phyloP scores from a whole-genome alignment of 1,139 yeast genomes.

The Geotrichum histeridarum region DNA sequence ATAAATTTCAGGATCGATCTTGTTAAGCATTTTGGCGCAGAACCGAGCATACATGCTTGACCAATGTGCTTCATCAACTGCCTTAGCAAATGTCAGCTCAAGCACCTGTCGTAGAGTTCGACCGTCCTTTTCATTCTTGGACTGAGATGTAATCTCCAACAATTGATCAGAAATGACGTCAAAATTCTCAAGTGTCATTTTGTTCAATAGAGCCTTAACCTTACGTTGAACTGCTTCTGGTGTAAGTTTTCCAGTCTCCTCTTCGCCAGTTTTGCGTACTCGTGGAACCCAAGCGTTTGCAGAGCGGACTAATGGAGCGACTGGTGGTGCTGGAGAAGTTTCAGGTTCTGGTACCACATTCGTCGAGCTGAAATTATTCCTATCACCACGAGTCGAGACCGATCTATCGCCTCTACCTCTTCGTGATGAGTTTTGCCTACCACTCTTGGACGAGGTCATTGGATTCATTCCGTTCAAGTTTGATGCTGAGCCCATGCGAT shows the following conservation, averaged over 20 bases:
- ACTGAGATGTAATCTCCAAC: conserved; percentile 72
- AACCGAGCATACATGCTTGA: conserved; percentile 93
- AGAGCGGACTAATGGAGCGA: conserved; percentile 50
- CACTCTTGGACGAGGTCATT: conserved; percentile 28
- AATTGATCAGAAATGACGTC: conserved; percentile 75
- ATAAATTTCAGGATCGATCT: conserved; percentile 60
- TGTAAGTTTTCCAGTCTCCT: conserved; percentile 46
- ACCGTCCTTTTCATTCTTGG: conserved; percentile 82
- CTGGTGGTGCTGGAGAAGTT: conserved; percentile 27
- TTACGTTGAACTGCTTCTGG: conserved; percentile 78
- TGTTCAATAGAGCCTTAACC: conserved; percentile 82
- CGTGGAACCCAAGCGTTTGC: conserved; percentile 94
- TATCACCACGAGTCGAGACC: conserved; percentile 33
- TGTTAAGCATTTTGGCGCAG: conserved; percentile 75
- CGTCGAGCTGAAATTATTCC: conserved; percentile 22
- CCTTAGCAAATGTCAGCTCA: conserved; percentile 86
- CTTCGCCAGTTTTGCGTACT: conserved; percentile 40
- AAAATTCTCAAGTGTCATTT: conserved; percentile 90
- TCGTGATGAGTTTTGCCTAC: conserved; percentile 53
- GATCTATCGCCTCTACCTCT: conserved; percentile 40
- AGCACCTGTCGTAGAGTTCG: conserved; percentile 74
- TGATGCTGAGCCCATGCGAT: conserved; percentile 27
- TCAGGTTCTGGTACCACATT: conserved; percentile 21
- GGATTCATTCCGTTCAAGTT: background rate
- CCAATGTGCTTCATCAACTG: conserved; percentile 98